Percentiles rank a stretch among this genome's conserved stretches.
Evolutionary conservation across 2,329 filamentous ascomycete genomes (phyloP).

Genomic region (Leptographium galeiforme): DNA sequence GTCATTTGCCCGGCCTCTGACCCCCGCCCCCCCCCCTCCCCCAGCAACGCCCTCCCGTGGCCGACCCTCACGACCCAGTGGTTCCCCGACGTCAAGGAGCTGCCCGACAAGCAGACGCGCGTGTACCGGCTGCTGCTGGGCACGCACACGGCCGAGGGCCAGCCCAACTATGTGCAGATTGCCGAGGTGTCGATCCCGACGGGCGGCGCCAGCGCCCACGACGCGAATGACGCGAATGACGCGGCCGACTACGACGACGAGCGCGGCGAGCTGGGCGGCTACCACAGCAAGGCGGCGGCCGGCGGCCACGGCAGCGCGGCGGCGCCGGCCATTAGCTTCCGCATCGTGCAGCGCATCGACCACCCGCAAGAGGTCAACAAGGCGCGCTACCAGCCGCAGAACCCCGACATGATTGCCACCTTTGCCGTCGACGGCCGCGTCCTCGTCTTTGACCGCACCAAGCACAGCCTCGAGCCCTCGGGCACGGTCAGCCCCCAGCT

Average conservation of each 20-base stretch:
- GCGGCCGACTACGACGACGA: slow-evolving; percentile 70
- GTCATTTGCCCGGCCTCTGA: too few relatives aligned
- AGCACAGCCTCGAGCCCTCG: slow-evolving; percentile 68
- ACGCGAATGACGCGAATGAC: too few relatives aligned
- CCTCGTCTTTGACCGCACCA: slow-evolving; percentile 90
- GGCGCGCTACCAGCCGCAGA: slow-evolving; percentile 93
- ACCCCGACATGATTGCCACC: slow-evolving; percentile 91
- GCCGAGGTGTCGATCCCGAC: slow-evolving; percentile 90
- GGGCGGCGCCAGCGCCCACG: slow-evolving; percentile 47
- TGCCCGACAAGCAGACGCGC: slow-evolving; percentile 74
- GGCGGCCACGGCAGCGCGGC: slow-evolving; percentile 14
- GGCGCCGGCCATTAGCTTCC: slow-evolving; percentile 63
- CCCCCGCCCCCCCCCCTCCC: too few relatives aligned
- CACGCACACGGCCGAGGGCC: slow-evolving; percentile 80
- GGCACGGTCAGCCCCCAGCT: slow-evolving; percentile 69
- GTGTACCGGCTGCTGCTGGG: slow-evolving; percentile 84
- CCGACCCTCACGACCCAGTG: slow-evolving; percentile 95
- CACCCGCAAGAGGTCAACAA: slow-evolving; percentile 98
- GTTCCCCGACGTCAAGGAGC: slow-evolving; percentile 87
- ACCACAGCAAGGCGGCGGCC: slow-evolving; percentile 46
- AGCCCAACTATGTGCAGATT: slow-evolving; percentile 86
- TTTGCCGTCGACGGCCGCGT: slow-evolving; percentile 79
- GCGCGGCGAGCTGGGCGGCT: slow-evolving; percentile 84
- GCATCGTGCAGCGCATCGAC: slow-evolving; percentile 88
- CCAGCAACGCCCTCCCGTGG: slow-evolving; percentile 84